These are phyloP conservation scores for Discostella stelligeroides DNA, from an alignment of 108 stramenopile species.

Conservation along the genomic window DNA sequence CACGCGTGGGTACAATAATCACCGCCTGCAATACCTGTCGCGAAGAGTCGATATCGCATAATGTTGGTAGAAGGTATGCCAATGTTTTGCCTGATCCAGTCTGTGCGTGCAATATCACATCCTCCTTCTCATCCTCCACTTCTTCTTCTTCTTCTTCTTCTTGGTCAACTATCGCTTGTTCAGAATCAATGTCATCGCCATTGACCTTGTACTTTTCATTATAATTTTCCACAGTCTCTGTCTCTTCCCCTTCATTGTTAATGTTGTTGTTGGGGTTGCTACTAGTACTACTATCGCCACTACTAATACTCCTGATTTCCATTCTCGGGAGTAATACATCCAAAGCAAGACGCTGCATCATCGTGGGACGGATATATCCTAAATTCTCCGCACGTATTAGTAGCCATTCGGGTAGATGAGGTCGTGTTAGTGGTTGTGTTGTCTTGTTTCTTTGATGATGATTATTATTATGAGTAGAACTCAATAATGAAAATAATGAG, in stretches of 20 bases:
- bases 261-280: not conserved
- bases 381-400: slow-evolving; percentile 53
- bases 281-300: too few relatives aligned
- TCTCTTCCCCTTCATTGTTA: too few relatives aligned
- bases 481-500: too few relatives aligned
- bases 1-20: too few relatives aligned
- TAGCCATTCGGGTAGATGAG: slow-evolving; percentile 67
- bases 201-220: too few relatives aligned
- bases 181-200: too few relatives aligned
- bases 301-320: too few relatives aligned
- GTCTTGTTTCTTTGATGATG: slow-evolving; percentile 2
- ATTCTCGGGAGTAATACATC: slow-evolving; percentile 48
- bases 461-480: too few relatives aligned
- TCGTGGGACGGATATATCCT: slow-evolving; percentile 65
- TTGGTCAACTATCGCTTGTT: too few relatives aligned
- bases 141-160: too few relatives aligned
- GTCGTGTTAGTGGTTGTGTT: not conserved
- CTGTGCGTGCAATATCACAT: slow-evolving; percentile 84
- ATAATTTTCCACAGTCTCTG: too few relatives aligned
- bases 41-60: slow-evolving; percentile 54
- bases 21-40: slow-evolving; percentile 68
- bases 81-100: slow-evolving; percentile 86
- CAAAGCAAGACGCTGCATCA: slow-evolving; percentile 68
- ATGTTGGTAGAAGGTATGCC: slow-evolving; percentile 71
- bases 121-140: slow-evolving; percentile 9